phyloP scores from a whole-genome alignment of 352 stramenopile genomes.

The Thraustochytrium striatum region DNA sequence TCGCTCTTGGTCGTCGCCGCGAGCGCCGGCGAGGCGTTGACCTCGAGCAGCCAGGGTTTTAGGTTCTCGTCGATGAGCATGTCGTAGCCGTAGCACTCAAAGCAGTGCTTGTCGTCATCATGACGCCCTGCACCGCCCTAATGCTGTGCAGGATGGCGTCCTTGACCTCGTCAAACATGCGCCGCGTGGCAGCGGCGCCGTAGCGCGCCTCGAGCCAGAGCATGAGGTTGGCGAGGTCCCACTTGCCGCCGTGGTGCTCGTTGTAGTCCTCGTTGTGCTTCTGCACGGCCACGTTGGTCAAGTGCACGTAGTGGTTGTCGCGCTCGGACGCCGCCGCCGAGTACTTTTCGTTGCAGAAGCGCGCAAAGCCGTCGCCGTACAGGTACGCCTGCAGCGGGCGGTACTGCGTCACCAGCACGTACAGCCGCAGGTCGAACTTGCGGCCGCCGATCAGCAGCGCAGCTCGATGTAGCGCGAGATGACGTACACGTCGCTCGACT shows the following conservation, averaged over 20 bases:
- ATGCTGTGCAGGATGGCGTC: conserved; percentile 72
- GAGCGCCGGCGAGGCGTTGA: conserved; percentile 79
- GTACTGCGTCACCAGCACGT: conserved; percentile 84
- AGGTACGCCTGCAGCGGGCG: conserved; percentile 82
- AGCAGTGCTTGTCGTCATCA: conserved; percentile 86
- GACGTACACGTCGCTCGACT: conserved; percentile 76
- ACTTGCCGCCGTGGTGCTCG: conserved; percentile 65
- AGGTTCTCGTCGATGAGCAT: conserved; percentile 84
- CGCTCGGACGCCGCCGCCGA: conserved; percentile 59
- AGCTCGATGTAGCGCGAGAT: conserved; percentile 88
- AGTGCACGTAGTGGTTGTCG: conserved; percentile 73
- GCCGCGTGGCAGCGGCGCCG: conserved; percentile 62
- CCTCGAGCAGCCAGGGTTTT: conserved; percentile 86
- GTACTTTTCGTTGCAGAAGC: conserved; percentile 84
- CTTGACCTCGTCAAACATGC: conserved; percentile 72
- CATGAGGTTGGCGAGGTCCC: conserved; percentile 62
- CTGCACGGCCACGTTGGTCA: conserved; percentile 87
- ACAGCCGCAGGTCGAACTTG: conserved; percentile 89
- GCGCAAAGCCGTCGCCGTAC: conserved; percentile 80
- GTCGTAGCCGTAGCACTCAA: conserved; percentile 90
- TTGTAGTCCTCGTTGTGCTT: conserved; percentile 74
- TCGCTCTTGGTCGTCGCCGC: conserved; percentile 83
- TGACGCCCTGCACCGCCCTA: conserved; percentile 74
- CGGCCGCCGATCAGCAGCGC: conserved; percentile 83
- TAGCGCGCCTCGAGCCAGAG: conserved; percentile 68